Evolutionary conservation across 208 protist species (phyloP), one percentile per base, ranked within the genome.

Genomic region (Leishmania tarentolae): DNA sequence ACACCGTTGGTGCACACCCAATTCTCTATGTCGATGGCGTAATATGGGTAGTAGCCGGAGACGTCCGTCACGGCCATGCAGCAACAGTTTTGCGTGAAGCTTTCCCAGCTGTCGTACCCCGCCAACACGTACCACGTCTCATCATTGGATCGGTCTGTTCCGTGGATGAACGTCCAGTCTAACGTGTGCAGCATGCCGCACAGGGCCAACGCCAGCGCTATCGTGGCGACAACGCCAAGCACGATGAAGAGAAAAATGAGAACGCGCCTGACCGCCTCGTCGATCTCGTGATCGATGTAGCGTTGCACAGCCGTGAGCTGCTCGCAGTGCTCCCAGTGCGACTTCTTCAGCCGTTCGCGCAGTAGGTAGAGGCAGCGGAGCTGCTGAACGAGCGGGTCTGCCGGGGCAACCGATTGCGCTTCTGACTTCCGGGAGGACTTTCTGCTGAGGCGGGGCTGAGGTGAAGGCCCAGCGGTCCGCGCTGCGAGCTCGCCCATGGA

Each of bases 1-100:
- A 87, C 79, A 17, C 93, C 90, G 35, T 94, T 90, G 31, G 80
- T 86, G 73, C 93, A 96, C 31, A 94, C n/a, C 90, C 93, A 95
- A 47, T 91, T 66, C 85, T 96, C 91, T 53, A 92, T 87, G 74
- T 92, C 90, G 1, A 93, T 7, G 13, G 86, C 86, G 74, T 95
- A 92, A 66, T 90, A 93, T 9, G 93, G 93, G 75, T 85, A 89
- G 24, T 35, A 57, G 6, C 87, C 66, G 3, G 57, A 47, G 1
- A 72, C 28, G 50, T 89, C 50, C 8, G 52, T 76, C 4, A 79
- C 81, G 19, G 89, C 86, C 15, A 76, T 84, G 83, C 93, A 96
- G 82, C 91, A 95, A 78, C 93, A 95, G 81, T 92, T 80, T 21
- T 19, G 1, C 15, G 87, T 91, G 70, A 96, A 96, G 13, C 9